phyloP scores from a whole-genome alignment of 495 filamentous ascomycete species.

The Penicillium pulvis region DNA sequence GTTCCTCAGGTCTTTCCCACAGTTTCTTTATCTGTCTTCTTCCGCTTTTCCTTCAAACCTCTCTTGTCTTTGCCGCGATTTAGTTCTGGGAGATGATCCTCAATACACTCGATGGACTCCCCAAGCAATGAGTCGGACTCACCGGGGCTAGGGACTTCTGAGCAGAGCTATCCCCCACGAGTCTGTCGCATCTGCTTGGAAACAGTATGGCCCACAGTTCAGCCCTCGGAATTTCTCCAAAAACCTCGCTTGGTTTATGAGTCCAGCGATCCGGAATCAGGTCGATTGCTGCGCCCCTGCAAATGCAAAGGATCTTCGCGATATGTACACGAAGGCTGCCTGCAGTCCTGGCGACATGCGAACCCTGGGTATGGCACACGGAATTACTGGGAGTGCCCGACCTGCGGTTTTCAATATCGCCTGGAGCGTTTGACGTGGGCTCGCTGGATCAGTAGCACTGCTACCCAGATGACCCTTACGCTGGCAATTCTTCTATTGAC shows the following conservation, averaged over 20 bases:
- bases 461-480: slow-evolving; percentile 66
- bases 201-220: slow-evolving; percentile 73
- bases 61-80: not conserved
- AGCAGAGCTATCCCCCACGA: slow-evolving; percentile 63
- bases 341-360: slow-evolving; percentile 80
- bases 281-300: slow-evolving; percentile 88
- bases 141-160: slow-evolving; percentile 18
- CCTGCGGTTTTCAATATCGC: slow-evolving; percentile 83
- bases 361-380: slow-evolving; percentile 65
- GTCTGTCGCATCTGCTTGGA: slow-evolving; percentile 94
- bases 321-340: slow-evolving; percentile 94
- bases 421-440: slow-evolving; percentile 78
- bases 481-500: slow-evolving; percentile 65
- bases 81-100: not conserved
- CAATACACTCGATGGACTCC: slow-evolving; percentile 11
- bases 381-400: slow-evolving; percentile 86
- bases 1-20: slow-evolving; percentile 1
- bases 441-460: slow-evolving; percentile 68
- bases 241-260: slow-evolving; percentile 69
- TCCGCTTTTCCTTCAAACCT: not conserved
- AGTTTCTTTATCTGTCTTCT: slow-evolving; percentile 11
- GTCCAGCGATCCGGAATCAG: slow-evolving; percentile 70
- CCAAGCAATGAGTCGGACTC: slow-evolving; percentile 19
- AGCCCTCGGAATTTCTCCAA: slow-evolving; percentile 66
- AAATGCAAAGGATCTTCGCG: slow-evolving; percentile 88